Conservation (phyloP, 495 filamentous ascomycete genomes). For the Aspergillus mulundensis region DNA sequence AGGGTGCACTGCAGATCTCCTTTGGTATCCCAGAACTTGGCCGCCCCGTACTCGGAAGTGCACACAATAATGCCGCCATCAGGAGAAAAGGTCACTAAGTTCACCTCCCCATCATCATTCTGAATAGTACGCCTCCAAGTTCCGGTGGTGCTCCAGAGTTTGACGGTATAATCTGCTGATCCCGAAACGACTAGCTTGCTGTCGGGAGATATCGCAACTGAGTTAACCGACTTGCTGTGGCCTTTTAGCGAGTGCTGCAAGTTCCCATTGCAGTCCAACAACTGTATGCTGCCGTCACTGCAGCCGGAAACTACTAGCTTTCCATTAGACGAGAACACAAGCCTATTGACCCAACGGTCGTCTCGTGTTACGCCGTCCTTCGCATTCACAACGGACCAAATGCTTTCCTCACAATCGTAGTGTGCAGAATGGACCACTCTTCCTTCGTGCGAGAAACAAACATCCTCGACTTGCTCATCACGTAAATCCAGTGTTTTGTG, state of each 20-base stretch:
- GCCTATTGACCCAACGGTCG: neutral
- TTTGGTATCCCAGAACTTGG: too few species aligned
- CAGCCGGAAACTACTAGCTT: constrained; percentile 12
- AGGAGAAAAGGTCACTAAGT: too few species aligned
- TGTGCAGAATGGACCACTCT: constrained; percentile 9
- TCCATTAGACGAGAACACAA: constrained; percentile 2
- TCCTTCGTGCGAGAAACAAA: neutral
- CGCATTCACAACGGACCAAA: constrained; percentile 5
- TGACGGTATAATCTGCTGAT: constrained; percentile 18
- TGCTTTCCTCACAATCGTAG: constrained; percentile 16
- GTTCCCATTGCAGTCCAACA: constrained; percentile 7
- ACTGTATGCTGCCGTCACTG: constrained; percentile 17
- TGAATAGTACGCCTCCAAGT: too few species aligned
- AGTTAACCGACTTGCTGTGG: neutral
- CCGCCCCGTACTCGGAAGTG: too few species aligned
- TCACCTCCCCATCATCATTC: too few species aligned
- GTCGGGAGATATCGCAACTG: constrained; percentile 5
- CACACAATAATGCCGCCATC: too few species aligned
- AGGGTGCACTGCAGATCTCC: too few species aligned
- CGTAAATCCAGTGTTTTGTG: neutral
- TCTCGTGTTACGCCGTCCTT: neutral
- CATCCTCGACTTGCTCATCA: neutral
- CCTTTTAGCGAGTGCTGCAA: neutral
- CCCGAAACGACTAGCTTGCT: constrained; percentile 8
- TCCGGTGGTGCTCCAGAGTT: too few species aligned